Conservation (phyloP, 140 eudicot genomes). For the Flaveria floridana region DNA sequence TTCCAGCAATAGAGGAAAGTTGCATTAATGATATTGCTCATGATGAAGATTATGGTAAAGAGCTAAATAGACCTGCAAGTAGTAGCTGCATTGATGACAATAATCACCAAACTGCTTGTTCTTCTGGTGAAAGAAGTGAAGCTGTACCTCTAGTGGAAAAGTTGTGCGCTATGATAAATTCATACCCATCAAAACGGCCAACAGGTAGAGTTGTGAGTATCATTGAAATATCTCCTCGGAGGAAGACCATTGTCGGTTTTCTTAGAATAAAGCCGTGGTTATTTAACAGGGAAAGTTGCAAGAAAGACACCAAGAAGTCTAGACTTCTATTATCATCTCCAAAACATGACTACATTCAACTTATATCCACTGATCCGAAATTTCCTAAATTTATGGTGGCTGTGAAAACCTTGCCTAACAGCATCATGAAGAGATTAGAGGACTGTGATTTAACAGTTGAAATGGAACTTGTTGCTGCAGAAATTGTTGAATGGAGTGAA, state of each 20-base stretch:
- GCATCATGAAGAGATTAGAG: constrained; percentile 58
- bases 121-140: constrained; percentile 32
- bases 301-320: constrained; percentile 46
- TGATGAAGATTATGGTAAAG: constrained; percentile 33
- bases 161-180: constrained; percentile 39
- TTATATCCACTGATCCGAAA: constrained; percentile 67
- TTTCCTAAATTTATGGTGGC: constrained; percentile 74
- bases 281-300: constrained; percentile 35
- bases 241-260: constrained; percentile 77
- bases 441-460: constrained; percentile 60
- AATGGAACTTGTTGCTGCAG: constrained; percentile 76
- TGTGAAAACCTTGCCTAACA: constrained; percentile 53
- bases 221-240: constrained; percentile 64
- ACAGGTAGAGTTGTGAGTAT: constrained; percentile 83
- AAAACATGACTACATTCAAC: constrained; percentile 45
- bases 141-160: constrained; percentile 43
- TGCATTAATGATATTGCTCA: constrained; percentile 22
- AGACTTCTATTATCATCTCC: constrained; percentile 34
- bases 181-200: constrained; percentile 71
- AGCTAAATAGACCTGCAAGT: constrained; percentile 30
- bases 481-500: constrained; percentile 69
- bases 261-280: constrained; percentile 60
- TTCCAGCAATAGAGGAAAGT: constrained; percentile 34
- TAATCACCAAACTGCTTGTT: constrained; percentile 29
- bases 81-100: constrained; percentile 28